Evolutionary conservation across 2,329 filamentous ascomycete genomes (phyloP), one percentile per base, ranked within the genome.

Genomic region (Tolypocladium capitatum): DNA sequence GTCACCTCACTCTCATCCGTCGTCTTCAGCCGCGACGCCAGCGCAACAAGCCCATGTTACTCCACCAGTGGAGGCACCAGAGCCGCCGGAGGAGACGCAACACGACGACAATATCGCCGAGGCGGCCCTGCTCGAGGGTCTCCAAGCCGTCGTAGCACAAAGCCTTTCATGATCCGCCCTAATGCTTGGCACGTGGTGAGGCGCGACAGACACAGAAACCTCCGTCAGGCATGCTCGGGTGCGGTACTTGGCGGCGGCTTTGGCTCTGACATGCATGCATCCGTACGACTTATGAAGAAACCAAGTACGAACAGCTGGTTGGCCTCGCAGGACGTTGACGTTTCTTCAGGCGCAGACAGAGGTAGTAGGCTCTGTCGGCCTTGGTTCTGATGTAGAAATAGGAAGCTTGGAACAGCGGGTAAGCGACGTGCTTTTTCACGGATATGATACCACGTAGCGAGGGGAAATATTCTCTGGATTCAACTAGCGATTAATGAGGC

Each of bases 71-170:
- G 49, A 56, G 31, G 52, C 55, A 43, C 52, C 54, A 9, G 53
- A 60, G 47, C 50, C 56, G 34, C 56, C 58, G 13, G 47, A 46
- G 16, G 50, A 50, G 20, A 49, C 51, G 21, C 51, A 56, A 18
- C 52, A 57, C 28, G 53, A 65, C 46, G 63, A 65, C 47, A 62
- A 64, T 34, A 63, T 58, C 21, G 60, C 61, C 14, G 63, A 66
- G 46, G 63, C 58, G 20, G 62, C 63, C 21, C 52, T 66, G 16
- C 47, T 66, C 7, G 60, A 66, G 48, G 61, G 63, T 5, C 57
- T 66, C 1, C 63, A 66, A 46, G 63, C 61, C 9, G 63, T 58
- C 8, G 59, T 66, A 36, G 63, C 63, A 46, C 55, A 56, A 34
- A 55, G 51, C 7, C 33, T 56, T 20, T 48, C 51, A 35, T 58